Evolutionary conservation across 2,329 filamentous ascomycete species (phyloP).

Genomic region (Triangularia verruculosa): DNA sequence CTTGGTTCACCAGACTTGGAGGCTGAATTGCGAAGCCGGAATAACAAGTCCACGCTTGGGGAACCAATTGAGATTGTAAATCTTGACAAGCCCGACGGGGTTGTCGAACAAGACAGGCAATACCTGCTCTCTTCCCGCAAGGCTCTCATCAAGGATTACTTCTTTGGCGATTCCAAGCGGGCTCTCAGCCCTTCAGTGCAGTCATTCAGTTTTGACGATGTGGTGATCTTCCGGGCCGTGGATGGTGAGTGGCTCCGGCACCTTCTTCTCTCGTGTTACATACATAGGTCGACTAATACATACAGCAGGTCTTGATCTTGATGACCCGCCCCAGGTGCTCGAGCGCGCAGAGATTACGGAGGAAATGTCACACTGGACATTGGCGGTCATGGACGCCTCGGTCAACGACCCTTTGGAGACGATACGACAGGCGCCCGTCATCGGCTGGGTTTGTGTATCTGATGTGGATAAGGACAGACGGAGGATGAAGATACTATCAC

Average conservation of each 20-base stretch:
- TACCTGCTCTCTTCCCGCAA: conserved; percentile 75
- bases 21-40: conserved; percentile 67
- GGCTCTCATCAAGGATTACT: conserved; percentile 83
- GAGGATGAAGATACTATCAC: conserved; percentile 77
- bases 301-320: conserved; percentile 19
- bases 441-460: conserved; percentile 90
- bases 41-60: conserved; percentile 52
- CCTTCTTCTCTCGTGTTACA: conserved; percentile 1
- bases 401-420: conserved; percentile 66
- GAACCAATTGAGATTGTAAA: conserved; percentile 73
- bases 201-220: conserved; percentile 70
- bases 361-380: conserved; percentile 73
- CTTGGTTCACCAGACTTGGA: conserved; percentile 76
- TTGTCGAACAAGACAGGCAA: conserved; percentile 68
- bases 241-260: conserved; percentile 46
- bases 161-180: conserved; percentile 78
- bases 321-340: conserved; percentile 41
- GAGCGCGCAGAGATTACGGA: conserved; percentile 63
- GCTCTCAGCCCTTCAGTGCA: conserved; percentile 86
- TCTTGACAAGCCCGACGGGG: conserved; percentile 82
- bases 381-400: conserved; percentile 80
- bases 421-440: conserved; percentile 76
- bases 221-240: conserved; percentile 69
- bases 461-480: conserved; percentile 84
- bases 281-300: neutral